Evolutionary conservation across 306 rosid species (phyloP).

Genomic region (Medicago arabica): DNA sequence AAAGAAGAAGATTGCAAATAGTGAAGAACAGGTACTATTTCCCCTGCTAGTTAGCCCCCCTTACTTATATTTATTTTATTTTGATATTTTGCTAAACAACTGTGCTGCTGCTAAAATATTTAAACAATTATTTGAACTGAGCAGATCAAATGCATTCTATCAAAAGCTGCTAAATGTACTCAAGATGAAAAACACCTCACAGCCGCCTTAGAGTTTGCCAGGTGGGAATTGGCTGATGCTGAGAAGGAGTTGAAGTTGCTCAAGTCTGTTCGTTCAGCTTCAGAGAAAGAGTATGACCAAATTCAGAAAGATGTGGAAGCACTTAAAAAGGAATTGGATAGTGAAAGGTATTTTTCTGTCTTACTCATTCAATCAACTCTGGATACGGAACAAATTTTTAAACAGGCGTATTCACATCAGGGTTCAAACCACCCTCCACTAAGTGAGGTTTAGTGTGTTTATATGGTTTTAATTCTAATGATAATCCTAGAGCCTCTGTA

Average conservation of each 20-base stretch:
- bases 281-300: conserved; percentile 83
- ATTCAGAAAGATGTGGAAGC: conserved; percentile 68
- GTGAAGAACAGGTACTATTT: conserved; percentile 76
- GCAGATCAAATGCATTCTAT: conserved; percentile 68
- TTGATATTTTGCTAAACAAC: background rate
- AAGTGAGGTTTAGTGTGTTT: conserved; percentile 3
- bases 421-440: background rate
- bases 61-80: background rate
- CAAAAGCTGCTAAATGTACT: conserved; percentile 65
- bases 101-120: conserved; percentile 28
- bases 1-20: conserved; percentile 57
- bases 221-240: conserved; percentile 85
- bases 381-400: conserved; percentile 6
- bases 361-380: background rate
- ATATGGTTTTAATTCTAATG: background rate
- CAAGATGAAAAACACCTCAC: conserved; percentile 79
- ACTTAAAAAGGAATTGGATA: conserved; percentile 65
- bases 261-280: conserved; percentile 67
- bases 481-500: background rate
- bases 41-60: conserved; percentile 6
- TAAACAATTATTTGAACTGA: conserved; percentile 44
- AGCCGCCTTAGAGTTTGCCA: conserved; percentile 65
- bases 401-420: background rate
- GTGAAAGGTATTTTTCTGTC: conserved; percentile 68
- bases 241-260: conserved; percentile 93